Conservation (phyloP, 2,329 filamentous ascomycete genomes). For the Fusarium decemcellulare region DNA sequence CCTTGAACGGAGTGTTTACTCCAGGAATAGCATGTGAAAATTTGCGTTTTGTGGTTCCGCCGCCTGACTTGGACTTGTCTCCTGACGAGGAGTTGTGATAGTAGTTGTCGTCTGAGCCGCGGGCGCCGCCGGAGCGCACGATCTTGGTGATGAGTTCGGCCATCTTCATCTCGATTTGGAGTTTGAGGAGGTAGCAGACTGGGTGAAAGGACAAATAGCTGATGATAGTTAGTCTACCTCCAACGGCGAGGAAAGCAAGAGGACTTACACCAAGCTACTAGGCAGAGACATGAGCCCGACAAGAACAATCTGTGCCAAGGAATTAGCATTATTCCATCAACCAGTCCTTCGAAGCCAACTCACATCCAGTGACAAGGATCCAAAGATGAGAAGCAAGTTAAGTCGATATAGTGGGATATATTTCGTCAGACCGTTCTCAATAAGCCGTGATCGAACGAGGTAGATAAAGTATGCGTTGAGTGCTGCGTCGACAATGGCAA, state of each 20-base stretch:
- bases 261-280: constrained; percentile 45
- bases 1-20: neutral
- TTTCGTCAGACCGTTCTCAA: constrained; percentile 63
- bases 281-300: constrained; percentile 48
- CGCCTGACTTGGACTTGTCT: neutral
- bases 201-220: constrained; percentile 57
- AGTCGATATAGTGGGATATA: constrained; percentile 60
- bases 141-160: constrained; percentile 61
- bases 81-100: constrained; percentile 13
- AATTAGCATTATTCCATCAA: neutral
- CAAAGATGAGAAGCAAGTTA: constrained; percentile 45
- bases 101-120: constrained; percentile 21
- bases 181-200: constrained; percentile 62
- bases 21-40: neutral
- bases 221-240: neutral
- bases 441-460: constrained; percentile 59
- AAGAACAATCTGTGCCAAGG: constrained; percentile 24
- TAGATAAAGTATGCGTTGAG: constrained; percentile 67
- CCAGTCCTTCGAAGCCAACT: accelerated
- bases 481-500: constrained; percentile 61
- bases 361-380: constrained; percentile 47
- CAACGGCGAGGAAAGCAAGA: accelerated
- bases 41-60: neutral
- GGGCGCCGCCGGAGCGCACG: constrained; percentile 16
- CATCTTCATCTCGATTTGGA: constrained; percentile 67